A percentile compares a stretch with the other conserved stretches of the same genome.
These are phyloP conservation scores for Salvia sclarea DNA, from an alignment of 305 asterid genomes.

Conservation along the genomic window DNA sequence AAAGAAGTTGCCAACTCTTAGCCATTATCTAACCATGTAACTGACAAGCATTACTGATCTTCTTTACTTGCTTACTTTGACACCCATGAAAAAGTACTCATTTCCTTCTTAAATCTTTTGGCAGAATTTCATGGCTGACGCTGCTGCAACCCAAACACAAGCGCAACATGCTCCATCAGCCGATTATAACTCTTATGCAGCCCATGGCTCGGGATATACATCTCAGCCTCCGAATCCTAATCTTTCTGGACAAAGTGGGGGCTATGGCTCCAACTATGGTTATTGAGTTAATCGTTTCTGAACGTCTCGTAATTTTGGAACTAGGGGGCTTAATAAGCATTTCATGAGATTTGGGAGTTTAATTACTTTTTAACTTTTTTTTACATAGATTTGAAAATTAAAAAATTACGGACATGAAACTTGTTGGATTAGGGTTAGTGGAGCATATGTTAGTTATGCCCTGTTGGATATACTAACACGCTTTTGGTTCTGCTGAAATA, in stretches of 20 bases:
- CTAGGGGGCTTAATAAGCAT: conserved; percentile 12
- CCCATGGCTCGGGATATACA: conserved; percentile 41
- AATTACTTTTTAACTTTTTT: conserved; percentile 14
- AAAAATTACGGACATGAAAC: not conserved
- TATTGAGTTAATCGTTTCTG: conserved; percentile 39
- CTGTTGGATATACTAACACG: too few species aligned
- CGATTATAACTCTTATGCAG: conserved; percentile 56
- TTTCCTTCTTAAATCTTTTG: not conserved
- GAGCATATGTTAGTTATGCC: not conserved
- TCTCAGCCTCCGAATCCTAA: conserved; percentile 56
- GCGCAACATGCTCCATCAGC: conserved; percentile 37
- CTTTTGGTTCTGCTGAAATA: too few species aligned
- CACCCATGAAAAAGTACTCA: not conserved
- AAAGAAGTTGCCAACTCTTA: not conserved
- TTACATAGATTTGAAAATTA: conserved; percentile 19
- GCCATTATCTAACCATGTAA: not conserved
- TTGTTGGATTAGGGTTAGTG: conserved; percentile 12
- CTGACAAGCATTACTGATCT: not conserved
- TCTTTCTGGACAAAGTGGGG: conserved; percentile 58
- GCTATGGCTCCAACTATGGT: conserved; percentile 64
- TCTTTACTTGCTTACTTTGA: not conserved
- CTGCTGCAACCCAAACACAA: conserved; percentile 48
- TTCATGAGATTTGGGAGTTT: conserved; percentile 18
- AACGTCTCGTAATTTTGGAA: not conserved
- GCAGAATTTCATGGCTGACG: conserved; percentile 35